phyloP scores from a whole-genome alignment of 129 eudicot genomes.

The Helianthus tuberosus region DNA sequence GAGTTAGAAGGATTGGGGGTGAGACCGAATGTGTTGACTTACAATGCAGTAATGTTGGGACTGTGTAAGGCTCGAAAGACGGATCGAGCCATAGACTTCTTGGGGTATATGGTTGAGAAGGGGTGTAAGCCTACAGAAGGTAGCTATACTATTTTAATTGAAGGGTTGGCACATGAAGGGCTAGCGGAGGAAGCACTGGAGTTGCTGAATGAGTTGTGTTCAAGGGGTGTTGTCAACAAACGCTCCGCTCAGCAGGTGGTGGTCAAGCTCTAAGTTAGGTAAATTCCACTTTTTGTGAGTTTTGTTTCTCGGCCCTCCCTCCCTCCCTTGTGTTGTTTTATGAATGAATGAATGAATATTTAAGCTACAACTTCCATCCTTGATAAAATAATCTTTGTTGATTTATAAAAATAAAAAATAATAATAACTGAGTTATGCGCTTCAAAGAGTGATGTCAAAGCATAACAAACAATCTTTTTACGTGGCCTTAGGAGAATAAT shows the following conservation, averaged over 20 bases:
- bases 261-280: conserved; percentile 43
- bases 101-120: conserved; percentile 63
- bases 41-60: conserved; percentile 72
- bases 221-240: conserved; percentile 67
- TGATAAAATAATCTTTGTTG: no score
- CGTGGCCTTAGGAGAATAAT: no score
- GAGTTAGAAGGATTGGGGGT: conserved; percentile 62
- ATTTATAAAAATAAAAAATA: no score
- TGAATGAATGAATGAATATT: background rate
- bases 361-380: no score
- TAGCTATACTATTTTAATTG: conserved; percentile 71
- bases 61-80: conserved; percentile 80
- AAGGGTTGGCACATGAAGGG: conserved; percentile 84
- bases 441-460: no score
- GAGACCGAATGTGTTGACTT: conserved; percentile 67
- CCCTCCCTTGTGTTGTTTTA: conserved; percentile 1
- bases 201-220: conserved; percentile 67
- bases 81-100: conserved; percentile 79
- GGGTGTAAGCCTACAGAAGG: conserved; percentile 84
- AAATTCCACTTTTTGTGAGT: background rate
- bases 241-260: conserved; percentile 65
- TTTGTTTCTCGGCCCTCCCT: background rate
- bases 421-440: no score
- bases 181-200: conserved; percentile 63
- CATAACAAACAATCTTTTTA: no score